phyloP scores from a whole-genome alignment of 345 rosid species.

The Hevea brasiliensis region DNA sequence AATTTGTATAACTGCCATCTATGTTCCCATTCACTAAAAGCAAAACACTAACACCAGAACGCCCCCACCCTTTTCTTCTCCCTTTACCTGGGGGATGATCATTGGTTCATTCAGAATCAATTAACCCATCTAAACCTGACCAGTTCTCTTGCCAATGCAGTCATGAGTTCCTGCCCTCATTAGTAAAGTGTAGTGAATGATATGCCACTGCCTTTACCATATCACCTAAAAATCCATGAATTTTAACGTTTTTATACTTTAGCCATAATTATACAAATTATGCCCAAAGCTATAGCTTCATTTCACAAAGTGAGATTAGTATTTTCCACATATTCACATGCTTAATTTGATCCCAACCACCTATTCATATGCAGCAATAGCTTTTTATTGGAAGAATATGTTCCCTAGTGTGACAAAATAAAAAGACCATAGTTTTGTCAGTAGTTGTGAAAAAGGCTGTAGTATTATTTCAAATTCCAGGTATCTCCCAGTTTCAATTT shows the following conservation, averaged over 20 bases:
- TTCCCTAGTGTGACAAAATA: neutral
- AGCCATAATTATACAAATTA: neutral
- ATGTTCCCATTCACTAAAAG: neutral
- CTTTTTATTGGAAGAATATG: neutral
- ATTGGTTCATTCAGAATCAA: too few relatives aligned
- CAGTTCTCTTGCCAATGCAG: too few relatives aligned
- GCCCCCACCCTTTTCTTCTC: neutral
- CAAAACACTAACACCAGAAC: neutral
- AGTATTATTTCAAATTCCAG: too few relatives aligned
- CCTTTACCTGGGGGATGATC: neutral
- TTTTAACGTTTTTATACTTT: neutral
- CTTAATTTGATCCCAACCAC: neutral
- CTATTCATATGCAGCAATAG: too few relatives aligned
- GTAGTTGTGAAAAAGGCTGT: neutral
- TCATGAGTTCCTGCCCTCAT: too few relatives aligned
- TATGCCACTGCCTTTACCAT: neutral
- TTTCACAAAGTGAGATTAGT: neutral
- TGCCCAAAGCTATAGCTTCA: neutral
- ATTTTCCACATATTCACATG: neutral
- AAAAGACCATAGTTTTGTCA: neutral
- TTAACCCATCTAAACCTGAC: too few relatives aligned
- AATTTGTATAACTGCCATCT: neutral
- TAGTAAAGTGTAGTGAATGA: too few relatives aligned
- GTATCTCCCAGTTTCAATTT: too few relatives aligned
- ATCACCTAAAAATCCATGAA: neutral